A percentile compares a stretch with the other conserved stretches of the same genome.
These are phyloP conservation scores for Thraustochytrium striatum DNA, from an alignment of 352 stramenopile genomes.

Conservation along the genomic window DNA sequence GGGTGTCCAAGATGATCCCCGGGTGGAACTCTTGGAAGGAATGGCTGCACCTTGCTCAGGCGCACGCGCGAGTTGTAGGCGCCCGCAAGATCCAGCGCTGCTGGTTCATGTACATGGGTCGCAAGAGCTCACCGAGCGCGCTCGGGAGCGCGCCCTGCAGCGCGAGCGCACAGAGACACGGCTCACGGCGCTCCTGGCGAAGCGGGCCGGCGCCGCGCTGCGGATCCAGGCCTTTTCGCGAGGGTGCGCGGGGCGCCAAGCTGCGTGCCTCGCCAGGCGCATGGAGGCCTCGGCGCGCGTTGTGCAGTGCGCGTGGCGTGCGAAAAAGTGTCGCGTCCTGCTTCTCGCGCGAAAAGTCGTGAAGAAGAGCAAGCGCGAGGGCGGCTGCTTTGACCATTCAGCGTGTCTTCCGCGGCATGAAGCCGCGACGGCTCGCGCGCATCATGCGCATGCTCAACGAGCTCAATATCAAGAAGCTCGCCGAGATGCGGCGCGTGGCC, in stretches of 20 bases:
- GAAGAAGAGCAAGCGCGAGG: not conserved
- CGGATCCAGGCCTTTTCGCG: slow-evolving; percentile 1
- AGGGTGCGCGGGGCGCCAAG: not conserved
- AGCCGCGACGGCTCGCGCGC: not conserved
- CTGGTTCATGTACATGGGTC: not conserved
- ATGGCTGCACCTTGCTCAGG: too few relatives aligned
- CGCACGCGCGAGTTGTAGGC: too few relatives aligned
- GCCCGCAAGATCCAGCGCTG: not conserved
- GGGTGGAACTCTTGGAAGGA: too few relatives aligned
- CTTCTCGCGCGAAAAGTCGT: not conserved
- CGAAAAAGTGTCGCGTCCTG: not conserved
- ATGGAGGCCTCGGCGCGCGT: not conserved
- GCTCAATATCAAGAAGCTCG: not conserved
- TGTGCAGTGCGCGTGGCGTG: slow-evolving; percentile 11
- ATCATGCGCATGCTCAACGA: slow-evolving; percentile 1
- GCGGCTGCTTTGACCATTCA: not conserved
- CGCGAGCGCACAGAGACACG: not conserved
- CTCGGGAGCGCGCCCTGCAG: not conserved
- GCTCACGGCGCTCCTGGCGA: not conserved
- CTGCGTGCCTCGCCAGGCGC: not conserved
- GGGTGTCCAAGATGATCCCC: too few relatives aligned
- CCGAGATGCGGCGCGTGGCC: not conserved
- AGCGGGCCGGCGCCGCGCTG: not conserved
- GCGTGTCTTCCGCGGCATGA: not conserved
- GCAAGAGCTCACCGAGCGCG: not conserved